Conservation (phyloP, 495 filamentous ascomycete genomes). For the Tuber aestivum region DNA sequence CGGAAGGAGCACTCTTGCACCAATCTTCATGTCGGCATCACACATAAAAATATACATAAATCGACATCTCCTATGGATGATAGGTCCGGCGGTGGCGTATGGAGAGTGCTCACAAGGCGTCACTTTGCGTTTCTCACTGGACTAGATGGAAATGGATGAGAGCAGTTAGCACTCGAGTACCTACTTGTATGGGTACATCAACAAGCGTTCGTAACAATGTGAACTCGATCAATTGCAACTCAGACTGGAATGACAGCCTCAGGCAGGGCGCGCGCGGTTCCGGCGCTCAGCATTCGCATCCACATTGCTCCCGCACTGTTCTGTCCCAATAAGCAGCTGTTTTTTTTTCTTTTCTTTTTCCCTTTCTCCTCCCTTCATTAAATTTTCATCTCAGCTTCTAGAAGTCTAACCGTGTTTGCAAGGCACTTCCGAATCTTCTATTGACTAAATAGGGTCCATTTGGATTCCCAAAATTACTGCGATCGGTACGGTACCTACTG, state of each 20-base stretch:
- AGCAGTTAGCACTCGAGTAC: neutral
- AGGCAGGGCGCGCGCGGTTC: constrained; percentile 24
- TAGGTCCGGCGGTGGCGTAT: neutral
- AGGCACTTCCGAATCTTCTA: constrained; percentile 27
- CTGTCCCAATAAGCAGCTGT: constrained; percentile 11
- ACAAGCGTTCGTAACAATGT: neutral
- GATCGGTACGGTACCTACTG: constrained; percentile 25
- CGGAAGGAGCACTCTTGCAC: neutral
- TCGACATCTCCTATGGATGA: neutral
- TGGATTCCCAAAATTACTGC: constrained; percentile 11
- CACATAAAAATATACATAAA: neutral
- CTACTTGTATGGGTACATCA: neutral
- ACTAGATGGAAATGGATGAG: neutral
- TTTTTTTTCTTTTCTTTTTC: neutral
- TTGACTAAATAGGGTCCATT: neutral
- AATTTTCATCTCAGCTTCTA: constrained; percentile 31
- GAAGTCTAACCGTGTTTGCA: constrained; percentile 30
- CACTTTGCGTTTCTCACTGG: neutral
- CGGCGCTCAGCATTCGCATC: constrained; percentile 24
- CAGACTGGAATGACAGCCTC: neutral
- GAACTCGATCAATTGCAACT: neutral
- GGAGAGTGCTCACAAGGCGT: neutral
- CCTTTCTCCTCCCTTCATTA: too few species aligned
- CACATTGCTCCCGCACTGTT: constrained; percentile 20
- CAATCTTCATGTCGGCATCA: neutral